Conservation (phyloP, 495 filamentous ascomycete genomes). For the Trichoderma gamsii region DNA sequence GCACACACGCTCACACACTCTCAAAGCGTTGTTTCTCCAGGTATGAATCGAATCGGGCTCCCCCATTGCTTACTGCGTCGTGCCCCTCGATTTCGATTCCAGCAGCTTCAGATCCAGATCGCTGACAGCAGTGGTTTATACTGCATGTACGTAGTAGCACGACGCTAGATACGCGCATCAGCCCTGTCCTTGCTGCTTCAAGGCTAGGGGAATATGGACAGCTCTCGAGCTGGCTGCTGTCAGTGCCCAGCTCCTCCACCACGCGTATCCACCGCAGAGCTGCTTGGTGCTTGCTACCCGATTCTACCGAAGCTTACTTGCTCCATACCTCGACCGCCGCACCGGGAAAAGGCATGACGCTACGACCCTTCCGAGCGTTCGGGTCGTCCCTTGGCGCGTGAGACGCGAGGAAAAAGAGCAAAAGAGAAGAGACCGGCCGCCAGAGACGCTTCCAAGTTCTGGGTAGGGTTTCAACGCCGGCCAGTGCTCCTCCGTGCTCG, state of each 20-base stretch:
- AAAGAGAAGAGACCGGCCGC: not conserved
- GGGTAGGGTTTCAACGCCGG: no score
- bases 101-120: not conserved
- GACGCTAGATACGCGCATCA: conserved; percentile 5
- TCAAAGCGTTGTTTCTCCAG: no score
- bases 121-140: not conserved
- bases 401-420: not conserved
- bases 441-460: no score
- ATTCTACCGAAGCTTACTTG: not conserved
- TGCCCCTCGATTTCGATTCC: no score
- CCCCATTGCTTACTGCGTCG: no score
- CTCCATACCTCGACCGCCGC: not conserved
- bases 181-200: conserved; percentile 1
- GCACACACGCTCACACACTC: no score
- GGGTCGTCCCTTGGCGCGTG: not conserved
- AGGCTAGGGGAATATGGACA: not conserved
- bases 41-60: no score
- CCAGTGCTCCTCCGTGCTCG: not conserved
- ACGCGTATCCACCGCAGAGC: not conserved
- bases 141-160: not conserved
- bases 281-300: not conserved
- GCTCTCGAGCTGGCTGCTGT: not conserved
- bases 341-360: not conserved
- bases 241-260: not conserved
- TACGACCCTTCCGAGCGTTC: not conserved